phyloP scores from a whole-genome alignment of 2,329 filamentous ascomycete species.

The Hyphodiscus sp. region DNA sequence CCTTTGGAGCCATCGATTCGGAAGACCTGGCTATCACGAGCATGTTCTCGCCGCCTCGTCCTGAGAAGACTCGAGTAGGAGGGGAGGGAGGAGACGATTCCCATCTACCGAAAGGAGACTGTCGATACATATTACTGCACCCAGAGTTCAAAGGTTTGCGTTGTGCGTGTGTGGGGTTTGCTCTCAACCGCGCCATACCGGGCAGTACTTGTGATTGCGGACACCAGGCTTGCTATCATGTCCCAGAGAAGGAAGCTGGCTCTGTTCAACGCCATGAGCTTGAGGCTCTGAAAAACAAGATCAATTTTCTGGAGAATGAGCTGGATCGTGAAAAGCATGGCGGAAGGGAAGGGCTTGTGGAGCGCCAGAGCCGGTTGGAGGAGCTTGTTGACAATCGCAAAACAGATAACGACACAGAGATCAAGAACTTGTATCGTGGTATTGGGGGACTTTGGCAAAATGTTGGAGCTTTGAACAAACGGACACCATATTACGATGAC shows the following conservation, averaged over 20 bases:
- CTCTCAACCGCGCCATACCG: conserved; percentile 45
- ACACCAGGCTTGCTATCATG: conserved; percentile 54
- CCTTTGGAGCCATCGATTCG: conserved; percentile 21
- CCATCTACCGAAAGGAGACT: conserved; percentile 49
- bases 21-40: conserved; percentile 15
- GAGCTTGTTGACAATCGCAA: conserved; percentile 47
- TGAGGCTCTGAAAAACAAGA: conserved; percentile 41
- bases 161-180: conserved; percentile 53
- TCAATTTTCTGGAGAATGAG: conserved; percentile 39
- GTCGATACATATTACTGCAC: conserved; percentile 51
- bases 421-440: conserved; percentile 49
- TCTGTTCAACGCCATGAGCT: conserved; percentile 41
- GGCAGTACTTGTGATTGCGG: conserved; percentile 52
- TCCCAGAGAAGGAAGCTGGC: conserved; percentile 38
- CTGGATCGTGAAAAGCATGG: conserved; percentile 32
- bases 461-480: conserved; percentile 42
- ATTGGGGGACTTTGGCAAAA: conserved; percentile 46
- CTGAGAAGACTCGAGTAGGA: conserved; percentile 21
- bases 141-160: conserved; percentile 52
- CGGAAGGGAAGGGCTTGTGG: conserved; percentile 21
- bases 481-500: conserved; percentile 46
- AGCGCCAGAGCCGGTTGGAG: conserved; percentile 38
- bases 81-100: conserved; percentile 31
- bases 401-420: conserved; percentile 44
- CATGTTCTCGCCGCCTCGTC: conserved; percentile 26